These are phyloP conservation scores for Globisporangium recalcitrans DNA, from an alignment of 352 stramenopile species.

Conservation along the genomic window DNA sequence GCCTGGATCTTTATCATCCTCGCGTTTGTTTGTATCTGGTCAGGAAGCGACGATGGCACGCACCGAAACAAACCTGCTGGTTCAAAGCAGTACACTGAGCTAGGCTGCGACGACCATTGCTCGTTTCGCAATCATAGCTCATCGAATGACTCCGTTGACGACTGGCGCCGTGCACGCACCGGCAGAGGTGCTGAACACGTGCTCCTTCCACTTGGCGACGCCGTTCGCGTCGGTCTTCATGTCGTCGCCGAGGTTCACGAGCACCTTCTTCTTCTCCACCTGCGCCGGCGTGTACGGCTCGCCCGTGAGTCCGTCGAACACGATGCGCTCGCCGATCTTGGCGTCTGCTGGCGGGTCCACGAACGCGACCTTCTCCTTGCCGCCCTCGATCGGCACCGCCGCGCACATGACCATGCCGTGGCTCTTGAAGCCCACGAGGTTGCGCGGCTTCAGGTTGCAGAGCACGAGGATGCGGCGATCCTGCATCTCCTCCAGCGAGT, in stretches of 20 bases:
- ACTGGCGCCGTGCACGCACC: constrained; percentile 71
- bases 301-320: constrained; percentile 59
- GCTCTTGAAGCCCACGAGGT: constrained; percentile 88
- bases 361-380: constrained; percentile 80
- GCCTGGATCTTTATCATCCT: not conserved
- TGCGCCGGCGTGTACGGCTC: constrained; percentile 77
- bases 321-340: constrained; percentile 68
- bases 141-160: constrained; percentile 74
- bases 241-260: constrained; percentile 68
- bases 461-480: constrained; percentile 80
- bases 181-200: constrained; percentile 69
- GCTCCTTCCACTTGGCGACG: constrained; percentile 80
- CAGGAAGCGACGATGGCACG: not conserved
- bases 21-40: not conserved
- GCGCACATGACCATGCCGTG: constrained; percentile 92
- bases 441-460: constrained; percentile 89
- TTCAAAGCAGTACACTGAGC: too few relatives aligned
- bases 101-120: not conserved
- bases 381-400: constrained; percentile 51
- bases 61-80: too few relatives aligned
- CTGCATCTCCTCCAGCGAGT: constrained; percentile 86
- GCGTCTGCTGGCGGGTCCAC: constrained; percentile 76
- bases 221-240: constrained; percentile 78
- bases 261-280: constrained; percentile 89
- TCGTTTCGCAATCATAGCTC: too few relatives aligned